phyloP scores from a whole-genome alignment of 129 eudicot species.

The Deinandra increscens region DNA sequence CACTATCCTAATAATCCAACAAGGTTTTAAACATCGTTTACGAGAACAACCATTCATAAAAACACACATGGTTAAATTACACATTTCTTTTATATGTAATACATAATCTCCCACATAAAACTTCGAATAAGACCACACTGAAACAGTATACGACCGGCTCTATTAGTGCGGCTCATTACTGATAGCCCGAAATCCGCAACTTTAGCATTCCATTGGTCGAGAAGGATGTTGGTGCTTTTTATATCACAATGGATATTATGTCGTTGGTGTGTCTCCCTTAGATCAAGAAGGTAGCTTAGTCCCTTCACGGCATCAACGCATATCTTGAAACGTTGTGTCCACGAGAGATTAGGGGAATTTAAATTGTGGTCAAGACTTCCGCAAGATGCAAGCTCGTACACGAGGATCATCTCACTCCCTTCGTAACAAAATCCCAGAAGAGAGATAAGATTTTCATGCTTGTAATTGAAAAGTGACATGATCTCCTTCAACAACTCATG shows the following conservation, averaged over 20 bases:
- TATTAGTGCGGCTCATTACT: too few species aligned
- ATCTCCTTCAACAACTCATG: constrained; percentile 20
- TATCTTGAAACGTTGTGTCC: constrained; percentile 32
- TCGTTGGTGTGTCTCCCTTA: constrained; percentile 25
- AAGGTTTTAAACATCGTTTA: too few species aligned
- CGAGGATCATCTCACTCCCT: too few species aligned
- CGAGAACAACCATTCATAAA: too few species aligned
- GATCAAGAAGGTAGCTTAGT: constrained; percentile 34
- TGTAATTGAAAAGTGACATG: too few species aligned
- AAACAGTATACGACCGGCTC: background rate
- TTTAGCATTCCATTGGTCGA: constrained; percentile 35
- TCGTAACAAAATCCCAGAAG: too few species aligned
- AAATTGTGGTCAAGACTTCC: constrained; percentile 9
- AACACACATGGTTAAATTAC: too few species aligned
- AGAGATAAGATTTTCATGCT: too few species aligned
- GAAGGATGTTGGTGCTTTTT: constrained; percentile 34
- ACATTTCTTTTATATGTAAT: background rate
- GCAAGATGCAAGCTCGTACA: too few species aligned
- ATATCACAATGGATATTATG: constrained; percentile 36
- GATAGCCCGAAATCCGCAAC: constrained; percentile 33
- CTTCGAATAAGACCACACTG: constrained; percentile 3
- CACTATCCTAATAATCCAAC: too few species aligned
- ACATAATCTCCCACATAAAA: constrained; percentile 9
- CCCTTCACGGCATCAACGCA: constrained; percentile 33
- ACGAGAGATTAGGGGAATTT: background rate